Evolutionary conservation across 2,329 filamentous ascomycete genomes (phyloP).

Genomic region (Fusarium nanum): DNA sequence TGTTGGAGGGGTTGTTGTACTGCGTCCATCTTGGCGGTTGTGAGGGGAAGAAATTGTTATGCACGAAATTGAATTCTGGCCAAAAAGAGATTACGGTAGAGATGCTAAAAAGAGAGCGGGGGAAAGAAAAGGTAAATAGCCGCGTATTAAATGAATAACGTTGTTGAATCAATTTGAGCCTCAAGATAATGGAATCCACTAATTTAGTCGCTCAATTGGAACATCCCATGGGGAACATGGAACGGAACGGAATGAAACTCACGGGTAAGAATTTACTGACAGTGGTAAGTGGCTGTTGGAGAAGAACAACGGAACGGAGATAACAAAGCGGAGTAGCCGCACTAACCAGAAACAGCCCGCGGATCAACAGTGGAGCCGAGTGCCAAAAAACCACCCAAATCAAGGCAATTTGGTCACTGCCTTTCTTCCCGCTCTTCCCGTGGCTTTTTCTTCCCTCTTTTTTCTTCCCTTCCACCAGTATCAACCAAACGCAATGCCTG

Average conservation of each 20-base stretch:
- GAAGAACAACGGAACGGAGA: not conserved
- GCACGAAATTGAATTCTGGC: not conserved
- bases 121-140: not conserved
- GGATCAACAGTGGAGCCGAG: conserved; percentile 26
- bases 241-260: not conserved
- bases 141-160: not conserved
- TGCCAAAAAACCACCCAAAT: not conserved
- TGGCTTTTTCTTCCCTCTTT: not conserved
- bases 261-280: not conserved
- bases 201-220: not conserved
- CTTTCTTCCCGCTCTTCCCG: conserved; percentile 22
- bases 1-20: conserved; percentile 4
- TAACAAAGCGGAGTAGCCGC: not conserved
- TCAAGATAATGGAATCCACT: not conserved
- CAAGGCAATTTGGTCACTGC: not conserved
- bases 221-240: not conserved
- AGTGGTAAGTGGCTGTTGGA: not conserved
- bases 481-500: conserved; percentile 2
- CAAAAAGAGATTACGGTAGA: conserved; percentile 2
- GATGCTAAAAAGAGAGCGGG: not conserved
- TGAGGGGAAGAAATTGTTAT: not conserved
- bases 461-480: not conserved
- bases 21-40: conserved; percentile 15
- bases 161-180: not conserved
- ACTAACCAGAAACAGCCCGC: conserved; percentile 8